These are phyloP conservation scores for Crithidia sp. DNA, from an alignment of 208 protist species.

Conservation along the genomic window DNA sequence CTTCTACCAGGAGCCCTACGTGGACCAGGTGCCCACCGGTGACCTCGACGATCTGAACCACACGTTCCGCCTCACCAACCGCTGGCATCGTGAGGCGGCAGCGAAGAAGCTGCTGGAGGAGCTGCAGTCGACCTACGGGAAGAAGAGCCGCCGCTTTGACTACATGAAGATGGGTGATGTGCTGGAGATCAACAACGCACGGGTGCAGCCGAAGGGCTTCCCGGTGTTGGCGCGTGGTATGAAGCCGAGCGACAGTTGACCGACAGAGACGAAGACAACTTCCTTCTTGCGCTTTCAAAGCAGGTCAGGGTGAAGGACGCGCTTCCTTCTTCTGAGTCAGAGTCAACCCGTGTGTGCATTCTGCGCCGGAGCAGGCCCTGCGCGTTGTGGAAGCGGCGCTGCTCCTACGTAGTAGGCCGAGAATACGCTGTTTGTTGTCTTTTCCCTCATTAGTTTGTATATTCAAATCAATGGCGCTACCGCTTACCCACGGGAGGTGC, in stretches of 20 bases:
- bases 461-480: not conserved
- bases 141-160: constrained; percentile 81
- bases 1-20: constrained; percentile 86
- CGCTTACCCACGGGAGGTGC: too few species aligned
- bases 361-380: too few species aligned
- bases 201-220: constrained; percentile 90
- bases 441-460: not conserved
- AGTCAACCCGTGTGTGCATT: too few species aligned
- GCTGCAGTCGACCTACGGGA: constrained; percentile 80
- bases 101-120: constrained; percentile 89
- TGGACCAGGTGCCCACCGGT: constrained; percentile 83
- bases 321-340: too few species aligned
- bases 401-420: too few species aligned
- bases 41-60: constrained; percentile 85
- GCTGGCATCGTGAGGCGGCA: constrained; percentile 90
- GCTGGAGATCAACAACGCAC: constrained; percentile 90
- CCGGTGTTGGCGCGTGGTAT: constrained; percentile 78
- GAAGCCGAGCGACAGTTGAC: constrained; percentile 38
- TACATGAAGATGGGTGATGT: constrained; percentile 93
- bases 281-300: too few species aligned
- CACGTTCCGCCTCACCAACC: constrained; percentile 85
- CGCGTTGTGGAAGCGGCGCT: too few species aligned
- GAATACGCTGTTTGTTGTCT: not conserved
- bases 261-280: not conserved
- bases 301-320: too few species aligned